Base-by-base conservation (phyloP, 805 yeast species). In the Ogataea populi-albae region DNA sequence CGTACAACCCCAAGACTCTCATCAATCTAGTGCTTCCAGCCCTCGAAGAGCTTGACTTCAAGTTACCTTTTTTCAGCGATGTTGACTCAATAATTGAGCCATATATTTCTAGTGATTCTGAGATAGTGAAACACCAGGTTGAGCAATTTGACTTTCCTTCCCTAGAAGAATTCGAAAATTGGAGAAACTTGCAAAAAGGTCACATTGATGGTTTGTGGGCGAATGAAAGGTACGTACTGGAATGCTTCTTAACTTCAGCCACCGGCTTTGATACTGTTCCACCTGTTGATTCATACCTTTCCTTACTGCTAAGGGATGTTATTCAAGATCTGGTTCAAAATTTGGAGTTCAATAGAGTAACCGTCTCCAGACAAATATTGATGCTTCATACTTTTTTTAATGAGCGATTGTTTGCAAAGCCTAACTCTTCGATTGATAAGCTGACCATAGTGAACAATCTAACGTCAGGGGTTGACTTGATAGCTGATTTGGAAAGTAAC, bases 341-440 rank as follows among this genome's bases (percentile, higher is more conserved):
- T 47, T 65, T 91, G 65, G 95, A 89, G 46, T 93, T 86, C 68
- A 93, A 93, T 63, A 81, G 95, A 54, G 77, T 76, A 30, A 93
- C 86, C 45, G 94, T 86, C 7, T 80, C 95, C 0, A 78, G 85
- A 44, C 96, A 88, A 58, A 72, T 93, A 28, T 71, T 86, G 20
- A 75, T 81, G 5, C 62, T 93, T 37, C 88, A 83, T 51, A 58
- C 75, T 35, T 89, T 79, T 51, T 88, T 88, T 66, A 71, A 75
- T 43, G 69, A 76, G 8, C 74, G 73, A 25, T 51, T 70, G n/a
- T 84, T 85, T 59, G 75, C 86, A 1, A 72, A 74, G 27, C 76
- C 93, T 1, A 95, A 94, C 23, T 74, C 82, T 3, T 75, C 94
- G 0, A 70, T 88, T 40, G 96, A 88, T 47, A 79, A 77, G 41